Evolutionary conservation across 176 grass and related monocot genomes (phyloP), one percentile per base, ranked within the genome.

Genomic region (Carex scoparia): DNA sequence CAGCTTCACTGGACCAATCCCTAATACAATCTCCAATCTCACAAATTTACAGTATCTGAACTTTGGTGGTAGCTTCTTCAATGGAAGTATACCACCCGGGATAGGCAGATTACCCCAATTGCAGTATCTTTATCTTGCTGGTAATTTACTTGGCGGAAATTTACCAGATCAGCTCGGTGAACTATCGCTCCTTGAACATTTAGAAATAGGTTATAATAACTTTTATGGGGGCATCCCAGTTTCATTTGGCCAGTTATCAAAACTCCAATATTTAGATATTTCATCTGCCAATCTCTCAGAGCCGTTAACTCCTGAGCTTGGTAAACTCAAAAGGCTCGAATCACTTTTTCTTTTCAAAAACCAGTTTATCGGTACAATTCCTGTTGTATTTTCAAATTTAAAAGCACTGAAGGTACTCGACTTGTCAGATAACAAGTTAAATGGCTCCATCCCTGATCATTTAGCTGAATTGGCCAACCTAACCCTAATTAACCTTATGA

Each of bases 341-440:
- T 56, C 66, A 4, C 27, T 95, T 58, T 95, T 95, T 84, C 91
- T 98, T 0, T 98, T 98, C 89, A 98, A 98, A 79, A 98, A 98
- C 83, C 79, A 48, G n/a, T 66, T 98, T 14, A 13, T 31, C 35
- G 91, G 95, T 18, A 6, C 33, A 5, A 94, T 98, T 38, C 93
- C 95, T 2, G 42, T 42, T 53, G 14, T 11, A 15, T 88, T 81
- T 79, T 90, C 83, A 0, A 4, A 65, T 53, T 86, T 98, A 64
- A 80, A 64, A 10, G 27, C 65, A 15, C 69, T 98, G 0, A 86
- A 84, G 44, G 91, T 92, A 0, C 85, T 98, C 0, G 95, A 98
- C 64, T 60, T 98, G 19, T 98, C 95, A 0, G 95, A 95, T 48
- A 98, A 98, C 87, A 85, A 64, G 7, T 86, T 98, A 18, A 27